These are phyloP conservation scores for Lipomyces anomalus DNA, from an alignment of 805 yeast species.

Conservation along the genomic window DNA sequence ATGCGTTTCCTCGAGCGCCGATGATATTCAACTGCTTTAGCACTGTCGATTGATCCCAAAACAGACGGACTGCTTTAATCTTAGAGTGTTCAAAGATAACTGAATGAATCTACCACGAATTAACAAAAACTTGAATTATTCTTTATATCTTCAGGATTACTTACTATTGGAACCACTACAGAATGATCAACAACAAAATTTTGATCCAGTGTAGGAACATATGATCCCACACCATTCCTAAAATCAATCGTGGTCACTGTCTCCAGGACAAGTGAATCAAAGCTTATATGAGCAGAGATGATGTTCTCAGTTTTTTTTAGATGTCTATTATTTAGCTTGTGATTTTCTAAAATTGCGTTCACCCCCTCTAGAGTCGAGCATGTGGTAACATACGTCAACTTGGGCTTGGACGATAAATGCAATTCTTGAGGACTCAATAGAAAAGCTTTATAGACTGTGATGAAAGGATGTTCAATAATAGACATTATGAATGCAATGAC, in stretches of 20 bases:
- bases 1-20: slow-evolving; percentile 30
- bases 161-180: slow-evolving; percentile 21
- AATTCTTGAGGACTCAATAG: slow-evolving; percentile 9
- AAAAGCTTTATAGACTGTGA: slow-evolving; percentile 9
- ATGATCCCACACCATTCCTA: slow-evolving; percentile 27
- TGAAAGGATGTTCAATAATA: too few species aligned
- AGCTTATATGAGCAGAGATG: slow-evolving; percentile 17
- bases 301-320: slow-evolving; percentile 19
- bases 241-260: slow-evolving; percentile 26
- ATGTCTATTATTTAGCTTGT: slow-evolving; percentile 17
- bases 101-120: slow-evolving; percentile 8
- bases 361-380: slow-evolving; percentile 18
- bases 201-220: slow-evolving; percentile 26
- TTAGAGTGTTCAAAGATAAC: slow-evolving; percentile 14
- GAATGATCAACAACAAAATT: slow-evolving; percentile 28
- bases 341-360: slow-evolving; percentile 22
- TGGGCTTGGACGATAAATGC: slow-evolving; percentile 4
- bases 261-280: slow-evolving; percentile 26
- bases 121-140: neutral
- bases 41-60: slow-evolving; percentile 30
- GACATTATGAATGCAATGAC: too few species aligned
- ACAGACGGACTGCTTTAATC: slow-evolving; percentile 21
- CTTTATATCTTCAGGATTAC: too few species aligned
- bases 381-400: slow-evolving; percentile 24
- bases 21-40: slow-evolving; percentile 30